phyloP scores from a whole-genome alignment of 2,329 filamentous ascomycete genomes.

The Stachybotrys elegans region DNA sequence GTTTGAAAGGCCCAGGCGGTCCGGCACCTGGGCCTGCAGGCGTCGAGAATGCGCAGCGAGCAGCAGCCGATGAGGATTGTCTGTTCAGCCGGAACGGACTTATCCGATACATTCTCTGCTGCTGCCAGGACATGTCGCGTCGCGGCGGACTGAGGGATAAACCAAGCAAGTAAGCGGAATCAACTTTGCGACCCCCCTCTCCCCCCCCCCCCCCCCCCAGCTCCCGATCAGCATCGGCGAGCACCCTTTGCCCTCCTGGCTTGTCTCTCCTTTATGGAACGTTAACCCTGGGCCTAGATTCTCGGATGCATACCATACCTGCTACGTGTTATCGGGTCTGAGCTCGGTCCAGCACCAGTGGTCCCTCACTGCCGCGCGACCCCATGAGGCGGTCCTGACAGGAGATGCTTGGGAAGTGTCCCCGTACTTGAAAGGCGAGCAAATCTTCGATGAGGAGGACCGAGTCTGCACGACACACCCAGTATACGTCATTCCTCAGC shows the following conservation, averaged over 20 bases:
- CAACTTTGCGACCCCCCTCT: too few species aligned
- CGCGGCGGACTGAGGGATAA: constrained; percentile 88
- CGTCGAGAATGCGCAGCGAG: constrained; percentile 20
- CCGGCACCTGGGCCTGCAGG: constrained; percentile 21
- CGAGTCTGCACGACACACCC: constrained; percentile 70
- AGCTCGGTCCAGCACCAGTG: constrained; percentile 73
- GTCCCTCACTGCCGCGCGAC: constrained; percentile 34
- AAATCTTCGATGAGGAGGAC: constrained; percentile 68
- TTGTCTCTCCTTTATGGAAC: too few species aligned
- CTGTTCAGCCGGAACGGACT: constrained; percentile 81
- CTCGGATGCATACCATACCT: constrained; percentile 88
- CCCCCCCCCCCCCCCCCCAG: too few species aligned
- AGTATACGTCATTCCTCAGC: constrained; percentile 76
- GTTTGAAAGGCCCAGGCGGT: constrained; percentile 47
- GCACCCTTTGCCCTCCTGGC: constrained; percentile 7
- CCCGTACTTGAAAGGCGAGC: constrained; percentile 48
- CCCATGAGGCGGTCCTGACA: constrained; percentile 26
- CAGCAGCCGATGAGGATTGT: constrained; percentile 32
- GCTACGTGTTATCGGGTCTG: constrained; percentile 83
- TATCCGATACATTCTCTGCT: constrained; percentile 82
- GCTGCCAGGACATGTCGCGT: constrained; percentile 69
- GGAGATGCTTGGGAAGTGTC: constrained; percentile 40
- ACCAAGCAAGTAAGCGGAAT: constrained; percentile 83
- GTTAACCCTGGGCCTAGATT: too few species aligned
- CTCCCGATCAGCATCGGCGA: constrained; percentile 29